Base-by-base conservation (phyloP, 345 rosid species). In the Camelina laxa region DNA sequence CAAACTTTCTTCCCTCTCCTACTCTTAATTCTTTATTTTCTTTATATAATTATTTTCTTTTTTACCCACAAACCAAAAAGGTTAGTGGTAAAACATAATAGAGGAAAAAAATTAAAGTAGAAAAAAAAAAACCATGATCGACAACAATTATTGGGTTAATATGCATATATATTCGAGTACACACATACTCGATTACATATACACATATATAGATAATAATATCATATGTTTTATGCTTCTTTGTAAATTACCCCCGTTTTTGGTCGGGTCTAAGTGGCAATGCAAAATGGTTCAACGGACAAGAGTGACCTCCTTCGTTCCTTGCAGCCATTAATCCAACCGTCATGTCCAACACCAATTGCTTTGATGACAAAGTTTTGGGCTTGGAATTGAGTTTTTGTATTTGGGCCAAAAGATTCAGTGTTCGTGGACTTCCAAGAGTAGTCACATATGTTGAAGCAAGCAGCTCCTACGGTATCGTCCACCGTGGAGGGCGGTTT, bases 361-460 rank as follows among this genome's bases (percentile, higher is more conserved):
- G 75, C 17, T 20, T 69, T 76, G 3, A 45, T 57, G 19, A 73
- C 38, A 22, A 44, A 20, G 15, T 73, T 61, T 42, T 53, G 77
- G 65, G 51, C 42, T 72, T 72, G 67, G 50, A 65, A 10, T 39
- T 58, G 72, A 35, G 73, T 6, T 65, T 65, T 78, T 53, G 74
- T 22, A 4, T 61, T 54, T 55, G 55, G 75, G 39, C 76, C 21
- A 4, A 75, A 1, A 0, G 35, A 2, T 36, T 70, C 66, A 47
- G 42, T 36, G 24, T 88, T 79, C 8, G 45, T 69, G 76, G 82
- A 75, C 74, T 73, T 78, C 81, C 81, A 78, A 24, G 16, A 73
- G 60, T 78, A 90, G 77, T 92, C 97, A 39, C 84, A 92, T n/a
- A 84, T 81, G 75, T 90, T 90, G 62, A 84, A 76, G 12, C 90